Conservation (phyloP, 768 basidiomycete species). For the Trametes elegans region DNA sequence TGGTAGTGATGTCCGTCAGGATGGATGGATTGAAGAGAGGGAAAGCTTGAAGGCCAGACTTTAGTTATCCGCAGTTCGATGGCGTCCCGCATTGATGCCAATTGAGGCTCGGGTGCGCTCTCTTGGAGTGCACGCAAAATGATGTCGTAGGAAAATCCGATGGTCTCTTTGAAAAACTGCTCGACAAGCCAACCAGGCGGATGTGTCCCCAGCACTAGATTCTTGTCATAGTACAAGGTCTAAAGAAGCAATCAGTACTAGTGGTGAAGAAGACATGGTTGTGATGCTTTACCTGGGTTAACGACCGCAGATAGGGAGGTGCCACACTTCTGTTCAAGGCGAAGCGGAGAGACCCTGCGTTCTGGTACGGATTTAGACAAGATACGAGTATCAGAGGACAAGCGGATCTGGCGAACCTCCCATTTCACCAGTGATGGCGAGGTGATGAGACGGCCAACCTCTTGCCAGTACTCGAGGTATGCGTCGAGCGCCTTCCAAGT, state of each 20-base stretch:
- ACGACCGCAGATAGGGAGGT: constrained; percentile 61
- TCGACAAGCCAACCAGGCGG: constrained; percentile 55
- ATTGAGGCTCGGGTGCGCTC: constrained; percentile 17
- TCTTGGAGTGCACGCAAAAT: constrained; percentile 39
- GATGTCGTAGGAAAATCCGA: constrained; percentile 52
- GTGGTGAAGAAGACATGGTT: background rate
- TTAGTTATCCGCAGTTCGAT: constrained; percentile 39
- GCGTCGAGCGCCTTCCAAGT: constrained; percentile 51
- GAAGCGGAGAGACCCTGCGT: constrained; percentile 48
- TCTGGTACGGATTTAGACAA: constrained; percentile 29
- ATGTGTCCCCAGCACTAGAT: constrained; percentile 51
- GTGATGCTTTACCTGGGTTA: constrained; percentile 48
- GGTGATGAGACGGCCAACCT: constrained; percentile 45
- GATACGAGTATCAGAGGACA: background rate
- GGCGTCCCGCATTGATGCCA: constrained; percentile 30
- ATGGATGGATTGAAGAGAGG: background rate
- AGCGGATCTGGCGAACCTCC: constrained; percentile 44
- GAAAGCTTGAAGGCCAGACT: constrained; percentile 23
- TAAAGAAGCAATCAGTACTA: constrained; percentile 25
- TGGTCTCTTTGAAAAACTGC: constrained; percentile 61
- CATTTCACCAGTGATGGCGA: constrained; percentile 51
- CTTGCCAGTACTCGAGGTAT: constrained; percentile 56
- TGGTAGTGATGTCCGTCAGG: too few species aligned
- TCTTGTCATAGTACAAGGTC: constrained; percentile 59
- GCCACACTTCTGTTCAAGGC: constrained; percentile 36